phyloP scores from a whole-genome alignment of 148 eudicot species.

The Tetragonia tetragonoides region DNA sequence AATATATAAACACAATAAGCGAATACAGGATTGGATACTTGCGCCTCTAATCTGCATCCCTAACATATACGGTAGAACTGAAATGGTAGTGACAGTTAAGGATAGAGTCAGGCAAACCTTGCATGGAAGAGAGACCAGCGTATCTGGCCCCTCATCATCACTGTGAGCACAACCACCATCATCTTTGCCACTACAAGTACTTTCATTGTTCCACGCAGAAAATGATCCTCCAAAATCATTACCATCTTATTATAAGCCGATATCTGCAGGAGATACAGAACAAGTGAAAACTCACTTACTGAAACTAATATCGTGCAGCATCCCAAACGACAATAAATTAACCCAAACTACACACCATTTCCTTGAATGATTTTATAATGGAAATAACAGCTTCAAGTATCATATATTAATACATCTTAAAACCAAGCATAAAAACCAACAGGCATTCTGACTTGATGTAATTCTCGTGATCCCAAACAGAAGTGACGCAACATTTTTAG shows the following conservation, averaged over 20 bases:
- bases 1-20: background rate
- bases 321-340: background rate
- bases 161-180: conserved; percentile 69
- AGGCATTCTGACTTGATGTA: conserved; percentile 69
- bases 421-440: too few species aligned
- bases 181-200: conserved; percentile 48
- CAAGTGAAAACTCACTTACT: background rate
- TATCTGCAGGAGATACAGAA: conserved; percentile 2
- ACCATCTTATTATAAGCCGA: conserved; percentile 12
- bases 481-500: conserved; percentile 56
- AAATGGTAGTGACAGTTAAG: background rate
- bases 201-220: conserved; percentile 73
- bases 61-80: background rate
- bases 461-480: conserved; percentile 56
- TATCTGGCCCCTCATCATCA: conserved; percentile 61
- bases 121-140: conserved; percentile 85
- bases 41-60: background rate
- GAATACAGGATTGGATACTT: background rate
- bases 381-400: background rate
- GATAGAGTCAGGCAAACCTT: conserved; percentile 53
- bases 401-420: too few species aligned
- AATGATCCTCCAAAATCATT: conserved; percentile 41
- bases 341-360: too few species aligned
- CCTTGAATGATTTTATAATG: too few species aligned
- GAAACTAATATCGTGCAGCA: background rate